These are phyloP conservation scores for Spencermartinsiella ligniputridi DNA, from an alignment of 1,139 yeast species.

Conservation along the genomic window DNA sequence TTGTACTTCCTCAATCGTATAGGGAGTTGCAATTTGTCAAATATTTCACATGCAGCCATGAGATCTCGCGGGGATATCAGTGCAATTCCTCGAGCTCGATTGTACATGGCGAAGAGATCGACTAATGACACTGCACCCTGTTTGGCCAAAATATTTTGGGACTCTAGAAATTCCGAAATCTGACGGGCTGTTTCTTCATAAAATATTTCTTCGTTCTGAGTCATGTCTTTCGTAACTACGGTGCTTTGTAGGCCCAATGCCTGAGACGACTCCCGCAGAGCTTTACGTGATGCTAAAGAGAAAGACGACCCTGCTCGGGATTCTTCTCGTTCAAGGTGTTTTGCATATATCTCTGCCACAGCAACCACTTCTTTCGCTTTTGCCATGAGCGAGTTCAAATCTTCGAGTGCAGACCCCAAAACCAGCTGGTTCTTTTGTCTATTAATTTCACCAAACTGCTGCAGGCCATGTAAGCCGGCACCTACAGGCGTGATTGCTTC, in stretches of 20 bases:
- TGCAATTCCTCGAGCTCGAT: constrained; percentile 56
- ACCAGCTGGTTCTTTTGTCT: constrained; percentile 59
- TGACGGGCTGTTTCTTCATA: constrained; percentile 53
- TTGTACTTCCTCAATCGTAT: constrained; percentile 39
- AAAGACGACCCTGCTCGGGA: constrained; percentile 5
- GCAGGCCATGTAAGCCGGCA: constrained; percentile 68
- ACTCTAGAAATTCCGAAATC: constrained; percentile 48
- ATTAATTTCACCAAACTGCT: constrained; percentile 53
- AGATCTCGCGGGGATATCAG: constrained; percentile 57
- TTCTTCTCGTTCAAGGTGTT: constrained; percentile 25
- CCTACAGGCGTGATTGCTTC: constrained; percentile 8
- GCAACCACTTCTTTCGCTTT: constrained; percentile 70
- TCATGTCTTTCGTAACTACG: constrained; percentile 36
- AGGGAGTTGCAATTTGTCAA: constrained; percentile 45
- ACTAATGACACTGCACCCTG: constrained; percentile 55
- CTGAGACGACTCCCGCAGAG: constrained; percentile 29
- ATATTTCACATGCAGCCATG: constrained; percentile 45
- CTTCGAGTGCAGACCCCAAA: constrained; percentile 67
- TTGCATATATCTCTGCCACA: constrained; percentile 49
- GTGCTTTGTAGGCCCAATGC: constrained; percentile 33
- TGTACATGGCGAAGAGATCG: constrained; percentile 58
- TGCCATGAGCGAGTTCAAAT: constrained; percentile 69
- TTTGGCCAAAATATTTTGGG: constrained; percentile 36
- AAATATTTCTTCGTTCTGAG: constrained; percentile 38
- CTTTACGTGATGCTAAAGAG: constrained; percentile 23